These are phyloP conservation scores for Paraphaeosphaeria sporulosa DNA, from an alignment of 2,329 filamentous ascomycete genomes.

Conservation along the genomic window DNA sequence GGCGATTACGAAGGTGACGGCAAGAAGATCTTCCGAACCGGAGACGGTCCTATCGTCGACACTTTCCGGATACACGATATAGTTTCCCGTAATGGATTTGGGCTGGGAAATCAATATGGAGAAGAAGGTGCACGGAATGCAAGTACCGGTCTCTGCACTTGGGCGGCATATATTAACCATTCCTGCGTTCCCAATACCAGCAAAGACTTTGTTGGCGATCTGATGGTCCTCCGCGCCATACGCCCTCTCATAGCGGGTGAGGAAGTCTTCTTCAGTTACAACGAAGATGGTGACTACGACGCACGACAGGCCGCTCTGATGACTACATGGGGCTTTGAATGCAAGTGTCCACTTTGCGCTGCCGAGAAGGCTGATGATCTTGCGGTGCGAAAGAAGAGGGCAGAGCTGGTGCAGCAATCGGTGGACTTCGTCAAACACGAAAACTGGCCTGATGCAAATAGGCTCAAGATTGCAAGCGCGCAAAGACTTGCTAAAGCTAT, in stretches of 20 bases:
- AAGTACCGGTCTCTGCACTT: constrained; percentile 50
- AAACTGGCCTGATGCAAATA: constrained; percentile 38
- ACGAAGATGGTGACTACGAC: constrained; percentile 44
- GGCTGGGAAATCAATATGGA: constrained; percentile 39
- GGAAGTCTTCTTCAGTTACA: constrained; percentile 36
- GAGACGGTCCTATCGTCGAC: constrained; percentile 56
- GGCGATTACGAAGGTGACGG: constrained; percentile 49
- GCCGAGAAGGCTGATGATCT: constrained; percentile 40
- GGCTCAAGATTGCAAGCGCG: constrained; percentile 32
- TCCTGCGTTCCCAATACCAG: constrained; percentile 52
- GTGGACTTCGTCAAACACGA: constrained; percentile 35
- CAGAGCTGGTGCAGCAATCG: constrained; percentile 32
- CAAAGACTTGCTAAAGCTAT: constrained; percentile 29
- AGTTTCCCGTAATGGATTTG: constrained; percentile 56
- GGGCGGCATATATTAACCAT: constrained; percentile 55
- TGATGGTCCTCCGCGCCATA: constrained; percentile 51
- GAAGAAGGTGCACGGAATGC: constrained; percentile 31
- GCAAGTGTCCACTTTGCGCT: constrained; percentile 50
- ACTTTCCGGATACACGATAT: constrained; percentile 58
- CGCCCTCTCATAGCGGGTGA: constrained; percentile 35
- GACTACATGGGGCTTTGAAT: constrained; percentile 53
- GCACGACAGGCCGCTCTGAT: constrained; percentile 41
- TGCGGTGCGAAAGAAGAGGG: constrained; percentile 30
- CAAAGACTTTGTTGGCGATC: constrained; percentile 52
- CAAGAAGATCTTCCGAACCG: constrained; percentile 41